Evolutionary conservation across 345 rosid genomes (phyloP), one percentile per base, ranked within the genome.

Genomic region (Citrus australasica): DNA sequence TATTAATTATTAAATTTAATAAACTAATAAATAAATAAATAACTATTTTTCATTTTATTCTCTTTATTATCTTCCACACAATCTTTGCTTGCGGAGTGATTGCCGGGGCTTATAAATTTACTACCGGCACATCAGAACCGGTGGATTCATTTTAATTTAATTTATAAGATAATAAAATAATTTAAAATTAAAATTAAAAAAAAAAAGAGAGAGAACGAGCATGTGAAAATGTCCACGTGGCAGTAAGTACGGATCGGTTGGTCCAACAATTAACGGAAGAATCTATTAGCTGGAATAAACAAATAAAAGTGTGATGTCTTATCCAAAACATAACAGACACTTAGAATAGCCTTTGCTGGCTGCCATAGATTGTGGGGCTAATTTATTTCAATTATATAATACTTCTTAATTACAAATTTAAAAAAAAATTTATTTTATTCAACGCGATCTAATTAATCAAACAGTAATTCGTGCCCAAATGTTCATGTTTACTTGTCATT

Each of bases 31-130:
- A 62, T 25, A 42, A 42, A 42, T n/a, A 56, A 19, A 51, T 55
- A 51, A 48, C 0, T 53, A 53, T 53, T 53, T 17, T 53, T 4
- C 58, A 17, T 46, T 53, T 53, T 53, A 32, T 25, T 64, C 7
- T 8, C 21, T 3, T 17, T 1, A 8, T 65, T 6, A 35, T 16
- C 35, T 13, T 16, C 9, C 17, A 17, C 58, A 17, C 22, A 16
- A 37, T 66, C 78, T 75, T 75, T 75, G 78, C 78, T 68, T 27
- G 59, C 76, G 84, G 81, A 84, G 86, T 33, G 84, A 81, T 84
- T 81, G 76, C 40, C 82, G 84, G 80, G 42, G 24, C 9, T 2
- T 75, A 14, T 46, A 3, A 9, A 21, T 21, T 2, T 6, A 2
- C 6, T 7, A 9, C 22, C 62, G 2, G 11, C 27, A 9, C 35